These are phyloP conservation scores for Magnaporthiopsis rhizophila DNA, from an alignment of 2,329 filamentous ascomycete genomes.

Conservation along the genomic window DNA sequence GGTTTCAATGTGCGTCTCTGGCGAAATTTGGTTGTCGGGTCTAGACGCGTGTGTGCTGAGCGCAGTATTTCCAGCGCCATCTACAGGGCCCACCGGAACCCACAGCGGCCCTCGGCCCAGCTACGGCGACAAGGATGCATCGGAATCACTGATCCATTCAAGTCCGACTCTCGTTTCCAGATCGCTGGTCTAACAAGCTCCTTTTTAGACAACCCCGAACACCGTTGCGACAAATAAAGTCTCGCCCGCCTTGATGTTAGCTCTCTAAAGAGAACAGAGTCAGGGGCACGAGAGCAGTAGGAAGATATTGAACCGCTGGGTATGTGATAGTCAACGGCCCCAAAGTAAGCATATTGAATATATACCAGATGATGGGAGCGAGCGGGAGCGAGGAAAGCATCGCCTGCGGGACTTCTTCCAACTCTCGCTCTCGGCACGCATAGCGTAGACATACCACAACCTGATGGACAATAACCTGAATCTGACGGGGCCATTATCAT, in stretches of 20 bases:
- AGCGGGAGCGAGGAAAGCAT: neutral
- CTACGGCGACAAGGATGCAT: too few species aligned
- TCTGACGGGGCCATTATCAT: slow-evolving; percentile 24
- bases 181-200: too few species aligned
- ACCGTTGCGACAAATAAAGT: too few species aligned
- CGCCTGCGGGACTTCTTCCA: neutral
- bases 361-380: neutral
- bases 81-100: neutral
- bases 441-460: neutral
- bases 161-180: too few species aligned
- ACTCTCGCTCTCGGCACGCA: neutral
- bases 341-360: neutral
- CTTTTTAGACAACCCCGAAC: too few species aligned
- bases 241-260: too few species aligned
- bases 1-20: neutral
- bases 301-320: too few species aligned
- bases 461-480: neutral
- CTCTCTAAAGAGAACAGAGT: too few species aligned
- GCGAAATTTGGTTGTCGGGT: neutral
- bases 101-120: neutral
- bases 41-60: neutral
- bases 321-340: neutral
- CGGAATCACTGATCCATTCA: too few species aligned
- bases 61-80: neutral
- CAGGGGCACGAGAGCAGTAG: too few species aligned